phyloP scores from a whole-genome alignment of 257 asterid genomes.

The Echites panduratus region DNA sequence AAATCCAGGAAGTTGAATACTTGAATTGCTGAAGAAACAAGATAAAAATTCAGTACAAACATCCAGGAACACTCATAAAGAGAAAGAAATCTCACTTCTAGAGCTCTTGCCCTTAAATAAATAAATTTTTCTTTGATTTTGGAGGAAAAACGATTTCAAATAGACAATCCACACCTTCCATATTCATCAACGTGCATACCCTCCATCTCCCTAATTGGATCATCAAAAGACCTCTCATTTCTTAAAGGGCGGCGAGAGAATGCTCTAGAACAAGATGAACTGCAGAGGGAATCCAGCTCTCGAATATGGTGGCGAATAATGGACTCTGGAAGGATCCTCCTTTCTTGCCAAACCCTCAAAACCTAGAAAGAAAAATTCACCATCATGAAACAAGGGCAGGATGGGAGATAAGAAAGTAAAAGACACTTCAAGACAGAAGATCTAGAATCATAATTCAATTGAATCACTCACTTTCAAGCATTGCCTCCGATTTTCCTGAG shows the following conservation, averaged over 20 bases:
- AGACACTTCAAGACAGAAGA: neutral
- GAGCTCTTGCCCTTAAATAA: neutral
- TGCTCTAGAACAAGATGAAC: conserved; percentile 48
- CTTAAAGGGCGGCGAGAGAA: conserved; percentile 57
- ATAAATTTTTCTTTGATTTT: neutral
- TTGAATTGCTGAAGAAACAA: conserved; percentile 64
- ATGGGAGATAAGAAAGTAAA: conserved; percentile 3
- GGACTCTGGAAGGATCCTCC: conserved; percentile 76
- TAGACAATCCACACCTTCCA: conserved; percentile 53
- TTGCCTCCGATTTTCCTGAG: conserved; percentile 78
- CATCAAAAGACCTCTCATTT: conserved; percentile 83
- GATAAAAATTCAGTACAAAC: conserved; percentile 14
- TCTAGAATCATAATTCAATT: neutral
- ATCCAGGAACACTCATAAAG: conserved; percentile 3
- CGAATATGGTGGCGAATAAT: conserved; percentile 70
- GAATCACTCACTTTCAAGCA: conserved; percentile 68
- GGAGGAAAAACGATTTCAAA: neutral
- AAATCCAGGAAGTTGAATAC: conserved; percentile 81
- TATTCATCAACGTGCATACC: conserved; percentile 92
- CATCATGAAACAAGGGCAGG: conserved; percentile 3
- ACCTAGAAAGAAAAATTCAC: conserved; percentile 45
- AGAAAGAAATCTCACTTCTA: neutral
- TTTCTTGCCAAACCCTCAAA: conserved; percentile 89
- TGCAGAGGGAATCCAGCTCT: conserved; percentile 72
- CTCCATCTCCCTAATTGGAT: conserved; percentile 87